Evolutionary conservation across 2,329 filamentous ascomycete genomes (phyloP).

Genomic region (Didymosphaeria variabile): DNA sequence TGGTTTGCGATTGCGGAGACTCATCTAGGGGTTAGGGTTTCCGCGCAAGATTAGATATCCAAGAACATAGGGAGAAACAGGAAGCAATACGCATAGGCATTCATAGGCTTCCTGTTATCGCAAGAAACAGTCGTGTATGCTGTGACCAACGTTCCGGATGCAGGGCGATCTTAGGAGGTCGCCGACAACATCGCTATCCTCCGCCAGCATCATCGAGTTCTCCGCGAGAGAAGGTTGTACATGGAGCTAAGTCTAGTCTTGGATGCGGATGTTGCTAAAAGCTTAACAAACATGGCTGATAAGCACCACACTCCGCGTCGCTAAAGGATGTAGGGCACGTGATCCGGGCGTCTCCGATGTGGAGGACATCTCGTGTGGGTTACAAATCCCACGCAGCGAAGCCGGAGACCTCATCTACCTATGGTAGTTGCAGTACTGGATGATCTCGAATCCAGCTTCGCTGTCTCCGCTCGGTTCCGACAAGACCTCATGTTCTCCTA

Average conservation of each 20-base stretch:
- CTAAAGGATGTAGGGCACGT: slow-evolving; percentile 26
- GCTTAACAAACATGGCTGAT: slow-evolving; percentile 37
- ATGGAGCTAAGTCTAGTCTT: slow-evolving; percentile 15
- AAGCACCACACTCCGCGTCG: slow-evolving; percentile 35
- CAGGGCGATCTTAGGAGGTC: slow-evolving; percentile 36
- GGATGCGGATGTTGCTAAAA: slow-evolving; percentile 41
- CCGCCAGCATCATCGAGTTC: slow-evolving; percentile 31
- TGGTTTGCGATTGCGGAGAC: neutral
- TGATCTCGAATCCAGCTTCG: slow-evolving; percentile 23
- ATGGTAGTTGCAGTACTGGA: slow-evolving; percentile 11
- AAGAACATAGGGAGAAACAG: neutral
- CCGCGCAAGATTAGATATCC: slow-evolving; percentile 4
- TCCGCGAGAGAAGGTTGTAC: slow-evolving; percentile 33
- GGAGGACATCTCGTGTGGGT: neutral
- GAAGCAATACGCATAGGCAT: neutral
- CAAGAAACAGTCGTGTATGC: neutral
- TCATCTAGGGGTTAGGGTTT: neutral
- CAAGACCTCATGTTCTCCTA: neutral
- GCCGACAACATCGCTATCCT: slow-evolving; percentile 41
- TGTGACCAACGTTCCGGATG: neutral
- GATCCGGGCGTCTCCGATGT: slow-evolving; percentile 42
- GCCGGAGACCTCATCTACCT: slow-evolving; percentile 15
- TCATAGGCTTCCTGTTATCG: neutral
- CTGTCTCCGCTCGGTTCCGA: slow-evolving; percentile 42
- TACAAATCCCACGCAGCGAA: slow-evolving; percentile 31